Base-by-base conservation (phyloP, 768 basidiomycete genomes). In the Kwoniella bestiolae region DNA sequence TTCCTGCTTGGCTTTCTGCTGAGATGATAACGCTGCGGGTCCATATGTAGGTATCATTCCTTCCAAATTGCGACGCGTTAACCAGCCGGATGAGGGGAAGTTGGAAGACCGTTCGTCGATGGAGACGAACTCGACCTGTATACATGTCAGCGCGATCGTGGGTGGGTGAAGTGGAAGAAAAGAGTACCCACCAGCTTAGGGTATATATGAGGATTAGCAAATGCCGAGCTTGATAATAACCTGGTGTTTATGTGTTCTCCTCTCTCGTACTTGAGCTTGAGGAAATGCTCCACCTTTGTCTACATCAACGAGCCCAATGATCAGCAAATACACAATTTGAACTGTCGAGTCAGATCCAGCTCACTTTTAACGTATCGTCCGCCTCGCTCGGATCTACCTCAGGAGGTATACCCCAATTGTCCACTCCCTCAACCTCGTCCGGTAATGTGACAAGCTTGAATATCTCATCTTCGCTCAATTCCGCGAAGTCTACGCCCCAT, bases 181-280 rank as follows among this genome's bases (percentile, higher is more conserved):
- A n/a, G n/a, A 32, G 44, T 16, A 74, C 75, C 59, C 23, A 79
- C 94, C 2, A 99, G 87, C 73, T 93, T 93, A 12, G 91, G 85
- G 80, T 95, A 96, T n/a, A 98, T 86, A 75, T 96, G 92, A 0
- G 95, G 95, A 75, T 99, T 99, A 28, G 93, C 88, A 82, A 98
- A 99, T 3, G 92, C 89, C 47, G 92, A 89, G 70, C 91, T 92
- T 7, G 89, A 87, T 88, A 97, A 92, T 45, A 99, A 86, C 1
- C 91, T 91, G 80, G 96, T 93, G 79, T 98, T 99, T 83, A 96
- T 97, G 80, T 96, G 94, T 71, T 89, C 88, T 1, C 90, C 89
- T 72, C 86, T 85, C 1, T 88, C 85, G 29, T 83, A 81, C 79
- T 93, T 92, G 51, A 97, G 84, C 0, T 84, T 74, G 61, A 89